Base-by-base conservation (phyloP, 148 eudicot genomes). In the Cornus kousa region DNA sequence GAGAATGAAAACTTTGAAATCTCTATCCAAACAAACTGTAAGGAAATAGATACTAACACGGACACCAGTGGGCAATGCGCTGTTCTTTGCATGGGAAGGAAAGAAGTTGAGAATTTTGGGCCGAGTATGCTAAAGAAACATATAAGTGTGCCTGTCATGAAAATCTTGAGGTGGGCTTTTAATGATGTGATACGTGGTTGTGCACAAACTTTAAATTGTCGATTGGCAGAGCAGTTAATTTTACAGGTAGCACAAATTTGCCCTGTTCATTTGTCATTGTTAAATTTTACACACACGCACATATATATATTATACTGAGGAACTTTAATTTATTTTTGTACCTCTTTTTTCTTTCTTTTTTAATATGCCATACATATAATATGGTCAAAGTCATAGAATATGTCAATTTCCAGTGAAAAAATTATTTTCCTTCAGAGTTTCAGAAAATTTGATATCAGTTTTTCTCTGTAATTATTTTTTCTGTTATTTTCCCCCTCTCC, bases 121-220 rank as follows among this genome's bases (percentile, higher is more conserved):
- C 24, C 20, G 55, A 80, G 64, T 81, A 75, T 35, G 65, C 73
- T 83, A 16, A 64, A 68, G 23, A 83, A 81, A 81, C 72, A 24
- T 69, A 70, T 74, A 64, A 77, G 79, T 33, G 79, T 24, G n/a
- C 79, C 85, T 40, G 85, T 88, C 67, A 83, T 72, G 85, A 89
- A 84, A 82, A 31, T 93, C 22, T 83, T 96, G 87, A 87, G 88
- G 79, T 85, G 86, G 90, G 90, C 98, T 59, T 93, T 90, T 76
- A 90, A 72, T 85, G 91, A 88, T 81, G 81, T 95, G 74, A 86
- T 95, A 84, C 89, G 83, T 79, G 83, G 91, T 75, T 93, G 97
- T 85, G 91, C 87, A 75, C 80, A 60, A 28, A 48, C 79, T 46
- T 57, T 14, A 73, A 87, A 93, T 71, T 75, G 57, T 75, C 53